A percentile compares a stretch with the other conserved stretches of the same genome.
Conservation (phyloP, 2,329 filamentous ascomycete species). For the Aureobasidium pullulans region DNA sequence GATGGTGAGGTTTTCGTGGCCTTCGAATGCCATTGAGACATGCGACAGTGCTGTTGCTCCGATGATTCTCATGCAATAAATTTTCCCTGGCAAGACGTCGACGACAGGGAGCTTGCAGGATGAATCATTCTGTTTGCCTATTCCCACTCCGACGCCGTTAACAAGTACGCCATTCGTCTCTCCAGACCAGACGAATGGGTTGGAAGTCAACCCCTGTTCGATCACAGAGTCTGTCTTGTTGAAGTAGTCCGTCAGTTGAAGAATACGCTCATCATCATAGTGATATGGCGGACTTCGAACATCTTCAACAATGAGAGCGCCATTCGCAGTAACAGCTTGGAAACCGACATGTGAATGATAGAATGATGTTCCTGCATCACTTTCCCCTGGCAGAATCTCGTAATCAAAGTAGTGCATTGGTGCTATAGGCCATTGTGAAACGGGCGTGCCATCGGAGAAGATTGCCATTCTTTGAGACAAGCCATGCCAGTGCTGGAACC, state of each 20-base stretch:
- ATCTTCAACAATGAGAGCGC: conserved; percentile 53
- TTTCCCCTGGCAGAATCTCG: conserved; percentile 47
- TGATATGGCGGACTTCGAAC: conserved; percentile 41
- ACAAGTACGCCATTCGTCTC: conserved; percentile 52
- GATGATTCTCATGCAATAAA: conserved; percentile 56
- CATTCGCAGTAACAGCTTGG: conserved; percentile 52
- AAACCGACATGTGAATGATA: conserved; percentile 62
- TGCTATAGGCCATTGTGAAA: conserved; percentile 59
- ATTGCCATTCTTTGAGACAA: conserved; percentile 52
- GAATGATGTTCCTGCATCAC: conserved; percentile 57
- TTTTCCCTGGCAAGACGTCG: conserved; percentile 52
- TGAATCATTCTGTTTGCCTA: conserved; percentile 24
- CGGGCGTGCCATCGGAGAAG: conserved; percentile 57
- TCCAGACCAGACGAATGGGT: conserved; percentile 51
- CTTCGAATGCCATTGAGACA: conserved; percentile 49
- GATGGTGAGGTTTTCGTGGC: conserved; percentile 48
- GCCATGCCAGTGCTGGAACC: conserved; percentile 58
- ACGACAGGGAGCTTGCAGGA: conserved; percentile 45
- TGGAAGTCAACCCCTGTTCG: conserved; percentile 40
- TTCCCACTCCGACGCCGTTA: conserved; percentile 48
- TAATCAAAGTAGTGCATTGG: conserved; percentile 60
- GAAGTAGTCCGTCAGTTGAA: conserved; percentile 53
- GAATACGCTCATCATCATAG: conserved; percentile 55
- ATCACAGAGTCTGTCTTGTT: conserved; percentile 47
- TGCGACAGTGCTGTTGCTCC: conserved; percentile 50